phyloP scores from a whole-genome alignment of 208 protist species.

The Trichomonas vaginalis region DNA sequence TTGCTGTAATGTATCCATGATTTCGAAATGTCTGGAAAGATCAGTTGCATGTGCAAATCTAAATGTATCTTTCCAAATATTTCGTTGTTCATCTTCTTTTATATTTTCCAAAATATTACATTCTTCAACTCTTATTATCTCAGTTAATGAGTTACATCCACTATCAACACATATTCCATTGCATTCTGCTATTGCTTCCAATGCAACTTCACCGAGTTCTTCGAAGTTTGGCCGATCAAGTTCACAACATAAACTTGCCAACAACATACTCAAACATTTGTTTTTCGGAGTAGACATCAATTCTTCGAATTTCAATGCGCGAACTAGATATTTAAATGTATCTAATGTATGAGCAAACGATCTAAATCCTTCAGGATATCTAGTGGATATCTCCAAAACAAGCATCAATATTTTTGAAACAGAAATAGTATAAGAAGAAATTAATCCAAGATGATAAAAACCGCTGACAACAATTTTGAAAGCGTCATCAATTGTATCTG shows the following conservation, averaged over 20 bases:
- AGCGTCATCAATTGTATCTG: background rate
- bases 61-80: background rate
- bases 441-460: background rate
- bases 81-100: background rate
- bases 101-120: background rate
- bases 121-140: background rate
- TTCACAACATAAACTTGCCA: background rate
- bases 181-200: background rate
- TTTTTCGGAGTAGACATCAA: background rate
- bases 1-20: background rate
- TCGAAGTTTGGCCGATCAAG: background rate
- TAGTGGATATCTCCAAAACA: background rate
- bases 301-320: background rate
- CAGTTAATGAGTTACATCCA: background rate
- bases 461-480: background rate
- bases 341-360: background rate
- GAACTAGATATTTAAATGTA: background rate
- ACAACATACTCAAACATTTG: background rate
- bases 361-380: background rate
- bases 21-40: background rate
- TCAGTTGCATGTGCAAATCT: background rate
- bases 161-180: background rate
- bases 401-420: background rate
- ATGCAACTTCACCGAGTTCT: background rate
- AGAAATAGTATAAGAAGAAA: background rate